Percentiles rank a stretch among this genome's conserved stretches.
Evolutionary conservation across 2,329 filamentous ascomycete genomes (phyloP).

Genomic region (Chrysosphaeria jannelii): DNA sequence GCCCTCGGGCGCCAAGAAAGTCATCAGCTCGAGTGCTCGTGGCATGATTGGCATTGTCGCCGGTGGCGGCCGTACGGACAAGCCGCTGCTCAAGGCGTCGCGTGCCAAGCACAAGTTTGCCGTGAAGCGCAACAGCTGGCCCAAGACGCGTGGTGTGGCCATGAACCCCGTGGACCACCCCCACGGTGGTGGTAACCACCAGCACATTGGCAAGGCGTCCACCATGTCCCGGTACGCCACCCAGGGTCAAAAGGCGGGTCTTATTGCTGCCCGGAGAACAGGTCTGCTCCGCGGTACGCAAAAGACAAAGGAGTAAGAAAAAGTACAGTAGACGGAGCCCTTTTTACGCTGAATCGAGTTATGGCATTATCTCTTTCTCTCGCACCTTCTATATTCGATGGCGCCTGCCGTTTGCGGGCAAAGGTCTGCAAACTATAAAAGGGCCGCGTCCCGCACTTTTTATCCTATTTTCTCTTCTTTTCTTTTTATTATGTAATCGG

Average conservation of each 20-base stretch:
- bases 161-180: slow-evolving; percentile 99
- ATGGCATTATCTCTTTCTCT: too few species aligned
- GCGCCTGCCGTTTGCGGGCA: too few species aligned
- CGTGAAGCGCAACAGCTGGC: slow-evolving; percentile 99
- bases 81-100: slow-evolving; percentile 97
- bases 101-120: slow-evolving; percentile 99
- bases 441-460: too few species aligned
- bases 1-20: slow-evolving; percentile 96
- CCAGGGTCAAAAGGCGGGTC: slow-evolving; percentile 99
- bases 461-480: slow-evolving; percentile 1
- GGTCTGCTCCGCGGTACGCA: slow-evolving; percentile 99
- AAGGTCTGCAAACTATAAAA: too few species aligned
- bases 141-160: slow-evolving; percentile 99
- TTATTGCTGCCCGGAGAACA: slow-evolving; percentile 97
- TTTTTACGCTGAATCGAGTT: too few species aligned
- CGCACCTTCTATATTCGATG: too few species aligned
- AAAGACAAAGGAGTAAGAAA: slow-evolving; percentile 88
- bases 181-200: slow-evolving; percentile 98
- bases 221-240: slow-evolving; percentile 96
- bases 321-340: slow-evolving; percentile 4
- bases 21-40: slow-evolving; percentile 68
- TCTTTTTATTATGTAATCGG: not conserved
- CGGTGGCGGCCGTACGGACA: slow-evolving; percentile 97
- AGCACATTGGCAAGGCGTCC: slow-evolving; percentile 99
- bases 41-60: slow-evolving; percentile 99